These are phyloP conservation scores for Russula dissimulans DNA, from an alignment of 768 basidiomycete genomes.

Conservation along the genomic window DNA sequence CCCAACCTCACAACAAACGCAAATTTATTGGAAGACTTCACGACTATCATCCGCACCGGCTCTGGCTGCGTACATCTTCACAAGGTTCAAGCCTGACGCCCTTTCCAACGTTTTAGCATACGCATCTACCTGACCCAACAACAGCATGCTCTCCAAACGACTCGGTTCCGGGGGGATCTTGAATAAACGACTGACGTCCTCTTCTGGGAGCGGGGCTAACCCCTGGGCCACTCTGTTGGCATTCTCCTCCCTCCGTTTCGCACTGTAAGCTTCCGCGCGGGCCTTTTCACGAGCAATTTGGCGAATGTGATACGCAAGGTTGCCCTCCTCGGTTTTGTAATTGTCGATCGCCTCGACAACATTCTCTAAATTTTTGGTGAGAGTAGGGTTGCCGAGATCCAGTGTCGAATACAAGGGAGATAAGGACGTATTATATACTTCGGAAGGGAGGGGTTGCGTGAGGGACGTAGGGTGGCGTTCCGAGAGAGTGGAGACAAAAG, in stretches of 20 bases:
- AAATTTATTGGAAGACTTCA: constrained; percentile 6
- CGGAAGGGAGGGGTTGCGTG: constrained; percentile 31
- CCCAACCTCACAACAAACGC: not conserved
- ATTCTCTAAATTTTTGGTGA: constrained; percentile 72
- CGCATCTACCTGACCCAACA: constrained; percentile 82
- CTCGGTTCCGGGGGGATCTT: constrained; percentile 85
- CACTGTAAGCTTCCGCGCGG: constrained; percentile 68
- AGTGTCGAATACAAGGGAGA: constrained; percentile 59
- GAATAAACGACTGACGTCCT: constrained; percentile 76
- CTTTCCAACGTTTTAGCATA: constrained; percentile 70
- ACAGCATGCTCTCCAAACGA: constrained; percentile 75
- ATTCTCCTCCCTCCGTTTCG: constrained; percentile 88
- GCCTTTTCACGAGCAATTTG: constrained; percentile 82
- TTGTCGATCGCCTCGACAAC: constrained; percentile 78
- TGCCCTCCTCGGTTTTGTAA: constrained; percentile 87
- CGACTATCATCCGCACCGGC: constrained; percentile 25
- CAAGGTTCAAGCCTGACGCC: constrained; percentile 48
- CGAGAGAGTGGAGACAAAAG: constrained; percentile 63
- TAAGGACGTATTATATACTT: constrained; percentile 28
- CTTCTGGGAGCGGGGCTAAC: constrained; percentile 76
- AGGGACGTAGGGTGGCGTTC: constrained; percentile 35
- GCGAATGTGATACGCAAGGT: constrained; percentile 77
- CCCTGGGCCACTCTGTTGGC: constrained; percentile 70
- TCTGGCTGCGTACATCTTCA: constrained; percentile 78
- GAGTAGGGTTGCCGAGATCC: constrained; percentile 58